Evolutionary conservation across 441 rosid species (phyloP), one percentile per base, ranked within the genome.

Genomic region (Geranium incanum): DNA sequence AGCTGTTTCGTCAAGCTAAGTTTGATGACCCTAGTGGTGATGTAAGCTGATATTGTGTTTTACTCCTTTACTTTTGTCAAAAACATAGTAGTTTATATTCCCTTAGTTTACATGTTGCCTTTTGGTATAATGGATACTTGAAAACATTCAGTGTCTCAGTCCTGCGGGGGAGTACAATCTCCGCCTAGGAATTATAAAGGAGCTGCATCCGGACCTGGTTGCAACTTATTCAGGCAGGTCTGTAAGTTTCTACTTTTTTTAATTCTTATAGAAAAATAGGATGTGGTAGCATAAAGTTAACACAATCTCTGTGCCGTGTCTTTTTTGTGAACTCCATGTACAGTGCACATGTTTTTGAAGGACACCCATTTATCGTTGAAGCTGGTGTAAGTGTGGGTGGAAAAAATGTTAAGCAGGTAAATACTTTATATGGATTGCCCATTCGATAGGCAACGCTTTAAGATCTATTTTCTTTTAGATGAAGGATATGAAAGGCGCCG

Each of bases 101-200:
- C 19, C 63, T 57, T 48, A 52, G 11, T 41, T 11, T 41, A 41
- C 64, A 15, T 2, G 52, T 18, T n/a, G 21, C 16, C 37, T 12
- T 1, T 5, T 16, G 23, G n/a, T 43, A 57, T 69, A 68, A 37
- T 45, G 36, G 13, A 0, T 76, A 36, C 66, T 57, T 45, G 71
- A 37, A 11, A 21, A 55, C 18, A 50, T 80, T 72, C 82, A 92
- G 99, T 92, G 99, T 81, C 99, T 95, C 72, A 95, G 99, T 82
- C 97, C 99, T 70, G 99, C 99, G n/a, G 97, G 97, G 70, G 99
- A 95, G 71, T 95, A 95, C 82, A 95, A 95, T 85, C 99, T 95
- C 74, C 99, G 96, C 75, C 89, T 95, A 71, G 99, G 99, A 77
- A 92, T 95, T 73, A 88, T 95, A 80, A 95, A 95, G 85, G 99